Conservation (phyloP, 2,329 filamentous ascomycete genomes). For the Phaeosphaeriaceae sp. region DNA sequence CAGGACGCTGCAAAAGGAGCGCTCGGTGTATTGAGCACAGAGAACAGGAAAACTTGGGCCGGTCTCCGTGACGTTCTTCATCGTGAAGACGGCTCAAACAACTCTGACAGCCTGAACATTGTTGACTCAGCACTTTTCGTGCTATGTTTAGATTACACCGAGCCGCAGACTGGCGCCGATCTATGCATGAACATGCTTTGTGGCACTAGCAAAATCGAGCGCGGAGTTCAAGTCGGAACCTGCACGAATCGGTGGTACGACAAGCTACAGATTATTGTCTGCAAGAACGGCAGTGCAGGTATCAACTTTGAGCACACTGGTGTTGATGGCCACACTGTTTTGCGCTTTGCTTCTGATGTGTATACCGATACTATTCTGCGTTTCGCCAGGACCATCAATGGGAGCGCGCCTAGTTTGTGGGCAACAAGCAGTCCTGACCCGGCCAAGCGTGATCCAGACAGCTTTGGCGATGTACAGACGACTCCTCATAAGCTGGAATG, state of each 20-base stretch:
- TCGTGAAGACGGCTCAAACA: slow-evolving; percentile 86
- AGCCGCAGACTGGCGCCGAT: slow-evolving; percentile 78
- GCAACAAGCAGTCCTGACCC: slow-evolving; percentile 89
- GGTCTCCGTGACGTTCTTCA: slow-evolving; percentile 87
- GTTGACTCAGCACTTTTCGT: slow-evolving; percentile 94
- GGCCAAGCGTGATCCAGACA: slow-evolving; percentile 86
- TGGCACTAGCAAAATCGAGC: slow-evolving; percentile 88
- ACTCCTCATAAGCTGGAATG: slow-evolving; percentile 96
- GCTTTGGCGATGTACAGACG: slow-evolving; percentile 91
- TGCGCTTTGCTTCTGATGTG: slow-evolving; percentile 93
- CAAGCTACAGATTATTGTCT: slow-evolving; percentile 98
- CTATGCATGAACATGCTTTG: slow-evolving; percentile 99
- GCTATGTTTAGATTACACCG: slow-evolving; percentile 90
- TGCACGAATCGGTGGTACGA: slow-evolving; percentile 99
- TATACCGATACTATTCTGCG: slow-evolving; percentile 98
- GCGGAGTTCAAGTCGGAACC: slow-evolving; percentile 93
- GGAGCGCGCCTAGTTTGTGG: slow-evolving; percentile 90
- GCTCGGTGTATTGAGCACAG: slow-evolving; percentile 90
- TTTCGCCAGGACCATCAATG: slow-evolving; percentile 94
- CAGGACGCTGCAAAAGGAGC: slow-evolving; percentile 96
- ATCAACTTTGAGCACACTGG: slow-evolving; percentile 99
- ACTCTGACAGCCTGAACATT: slow-evolving; percentile 93
- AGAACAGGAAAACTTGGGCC: slow-evolving; percentile 97
- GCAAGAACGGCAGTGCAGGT: slow-evolving; percentile 96
- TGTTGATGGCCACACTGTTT: slow-evolving; percentile 94